Conservation (phyloP, 2,329 filamentous ascomycete species). For the Aureobasidium leucospermi region DNA sequence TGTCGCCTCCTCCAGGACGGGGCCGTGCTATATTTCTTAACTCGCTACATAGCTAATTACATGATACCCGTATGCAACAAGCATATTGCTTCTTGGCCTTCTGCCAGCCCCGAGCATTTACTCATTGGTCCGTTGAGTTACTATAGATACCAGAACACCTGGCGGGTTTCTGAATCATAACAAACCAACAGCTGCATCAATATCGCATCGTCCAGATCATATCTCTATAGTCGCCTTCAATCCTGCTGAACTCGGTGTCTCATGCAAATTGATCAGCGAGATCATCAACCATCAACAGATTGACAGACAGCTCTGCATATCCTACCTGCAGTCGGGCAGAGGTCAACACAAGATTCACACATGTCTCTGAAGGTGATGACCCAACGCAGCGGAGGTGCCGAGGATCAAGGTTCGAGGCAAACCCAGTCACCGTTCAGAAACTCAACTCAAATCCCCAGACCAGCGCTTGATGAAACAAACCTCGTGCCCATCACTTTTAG, state of each 20-base stretch:
- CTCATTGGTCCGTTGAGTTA: no score
- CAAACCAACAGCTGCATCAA: background rate
- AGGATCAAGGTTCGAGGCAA: background rate
- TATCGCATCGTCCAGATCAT: background rate
- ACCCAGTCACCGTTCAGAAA: background rate
- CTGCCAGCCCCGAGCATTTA: no score
- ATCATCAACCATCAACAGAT: background rate
- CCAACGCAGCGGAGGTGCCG: background rate
- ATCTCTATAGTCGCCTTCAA: background rate
- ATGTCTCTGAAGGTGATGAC: background rate
- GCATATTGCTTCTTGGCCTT: no score
- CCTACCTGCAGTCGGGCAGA: no score
- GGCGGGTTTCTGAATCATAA: no score
- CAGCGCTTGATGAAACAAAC: background rate
- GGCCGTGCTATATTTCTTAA: no score
- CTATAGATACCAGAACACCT: no score
- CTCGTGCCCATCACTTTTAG: background rate
- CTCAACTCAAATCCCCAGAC: background rate
- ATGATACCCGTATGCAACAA: no score
- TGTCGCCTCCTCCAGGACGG: no score
- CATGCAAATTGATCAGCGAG: background rate
- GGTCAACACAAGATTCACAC: background rate
- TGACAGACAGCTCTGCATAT: no score
- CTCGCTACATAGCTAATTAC: no score
- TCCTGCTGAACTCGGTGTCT: background rate